Evolutionary conservation across 805 yeast genomes (phyloP).

Genomic region (Yarrowia keelungensis): DNA sequence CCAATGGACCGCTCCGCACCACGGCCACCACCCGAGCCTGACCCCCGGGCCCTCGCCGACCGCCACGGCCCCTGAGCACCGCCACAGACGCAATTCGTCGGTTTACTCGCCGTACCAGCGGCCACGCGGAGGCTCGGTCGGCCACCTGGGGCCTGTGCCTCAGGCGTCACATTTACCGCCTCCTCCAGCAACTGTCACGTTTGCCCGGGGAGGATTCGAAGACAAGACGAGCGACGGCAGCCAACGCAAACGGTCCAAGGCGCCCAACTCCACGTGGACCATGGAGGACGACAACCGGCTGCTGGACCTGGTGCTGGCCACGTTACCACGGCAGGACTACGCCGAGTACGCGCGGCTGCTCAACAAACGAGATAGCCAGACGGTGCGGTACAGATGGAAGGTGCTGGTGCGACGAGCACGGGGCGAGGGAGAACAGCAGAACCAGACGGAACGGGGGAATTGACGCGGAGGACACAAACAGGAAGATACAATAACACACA

Average conservation of each 20-base stretch:
- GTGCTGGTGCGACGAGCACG: conserved; percentile 49
- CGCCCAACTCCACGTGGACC: conserved; percentile 50
- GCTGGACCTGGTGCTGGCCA: conserved; percentile 48
- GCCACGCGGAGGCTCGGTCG: conserved; percentile 32
- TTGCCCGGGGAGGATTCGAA: conserved; percentile 29
- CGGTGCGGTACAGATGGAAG: conserved; percentile 51
- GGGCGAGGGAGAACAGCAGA: conserved; percentile 43
- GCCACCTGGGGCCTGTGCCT: conserved; percentile 8
- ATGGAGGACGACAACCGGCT: conserved; percentile 48
- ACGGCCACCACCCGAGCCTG: conserved; percentile 31
- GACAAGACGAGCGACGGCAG: conserved; percentile 36
- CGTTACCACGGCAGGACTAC: conserved; percentile 49
- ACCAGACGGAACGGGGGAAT: not conserved
- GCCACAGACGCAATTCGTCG: conserved; percentile 33
- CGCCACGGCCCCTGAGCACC: conserved; percentile 23
- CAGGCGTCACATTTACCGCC: conserved; percentile 1
- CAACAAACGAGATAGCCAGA: conserved; percentile 50
- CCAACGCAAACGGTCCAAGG: conserved; percentile 45
- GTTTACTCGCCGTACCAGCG: conserved; percentile 34
- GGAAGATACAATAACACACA: not conserved
- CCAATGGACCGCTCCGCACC: conserved; percentile 31
- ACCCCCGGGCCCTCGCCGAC: conserved; percentile 28
- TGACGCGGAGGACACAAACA: no score
- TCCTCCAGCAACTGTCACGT: conserved; percentile 27
- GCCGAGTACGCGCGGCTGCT: conserved; percentile 48